phyloP scores from a whole-genome alignment of 1,139 yeast genomes.

The Eremothecium sinecaudum region DNA sequence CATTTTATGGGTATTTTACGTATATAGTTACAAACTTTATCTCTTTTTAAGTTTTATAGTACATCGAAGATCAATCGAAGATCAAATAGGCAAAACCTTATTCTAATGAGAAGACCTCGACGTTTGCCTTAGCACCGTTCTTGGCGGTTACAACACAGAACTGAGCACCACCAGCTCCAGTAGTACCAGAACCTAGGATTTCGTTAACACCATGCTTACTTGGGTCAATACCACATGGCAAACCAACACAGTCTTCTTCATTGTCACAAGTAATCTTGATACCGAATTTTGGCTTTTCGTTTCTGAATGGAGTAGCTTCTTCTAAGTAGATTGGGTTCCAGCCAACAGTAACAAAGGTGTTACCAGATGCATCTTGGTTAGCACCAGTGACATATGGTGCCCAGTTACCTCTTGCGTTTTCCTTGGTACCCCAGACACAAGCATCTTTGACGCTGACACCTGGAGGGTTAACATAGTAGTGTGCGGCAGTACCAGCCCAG shows the following conservation, averaged over 20 bases:
- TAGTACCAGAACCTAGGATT: constrained; percentile 34
- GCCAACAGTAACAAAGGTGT: constrained; percentile 74
- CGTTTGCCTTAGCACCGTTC: constrained; percentile 52
- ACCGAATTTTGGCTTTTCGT: constrained; percentile 57
- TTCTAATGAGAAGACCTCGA: constrained; percentile 66
- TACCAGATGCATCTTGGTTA: constrained; percentile 57
- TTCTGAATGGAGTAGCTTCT: constrained; percentile 39
- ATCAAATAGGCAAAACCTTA: too few species aligned
- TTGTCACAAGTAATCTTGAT: constrained; percentile 64
- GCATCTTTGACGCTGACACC: constrained; percentile 71
- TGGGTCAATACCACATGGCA: constrained; percentile 73
- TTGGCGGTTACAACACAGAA: constrained; percentile 78
- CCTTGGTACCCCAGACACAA: constrained; percentile 73
- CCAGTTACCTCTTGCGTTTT: constrained; percentile 77
- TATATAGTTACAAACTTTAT: too few species aligned
- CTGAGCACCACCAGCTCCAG: constrained; percentile 57
- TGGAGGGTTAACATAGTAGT: constrained; percentile 78
- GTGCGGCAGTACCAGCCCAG: constrained; percentile 74
- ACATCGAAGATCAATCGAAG: too few species aligned
- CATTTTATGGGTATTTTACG: too few species aligned
- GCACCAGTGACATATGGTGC: constrained; percentile 90
- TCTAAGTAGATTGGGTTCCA: constrained; percentile 76
- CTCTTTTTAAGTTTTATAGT: too few species aligned
- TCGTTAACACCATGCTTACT: constrained; percentile 47
- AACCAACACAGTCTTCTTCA: constrained; percentile 59